Conservation (phyloP, 23 red algal species). For the Gracilaria gracilis region DNA sequence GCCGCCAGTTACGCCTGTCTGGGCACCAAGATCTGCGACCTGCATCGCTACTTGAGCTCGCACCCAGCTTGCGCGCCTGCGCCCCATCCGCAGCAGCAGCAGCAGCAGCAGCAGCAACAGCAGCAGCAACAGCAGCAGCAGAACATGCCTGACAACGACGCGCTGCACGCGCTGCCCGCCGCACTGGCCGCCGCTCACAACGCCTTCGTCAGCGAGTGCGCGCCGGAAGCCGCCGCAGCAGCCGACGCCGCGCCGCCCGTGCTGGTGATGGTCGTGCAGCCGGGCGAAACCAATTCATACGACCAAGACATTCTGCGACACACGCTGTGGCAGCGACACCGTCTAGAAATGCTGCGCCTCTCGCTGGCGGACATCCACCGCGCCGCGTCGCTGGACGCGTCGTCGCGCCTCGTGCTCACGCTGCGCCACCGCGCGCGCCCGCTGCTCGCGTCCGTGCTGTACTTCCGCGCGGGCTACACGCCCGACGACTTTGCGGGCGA, state of each 20-base stretch:
- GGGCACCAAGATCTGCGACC: conserved; percentile 30
- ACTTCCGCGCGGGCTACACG: conserved; percentile 95
- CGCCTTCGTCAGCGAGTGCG: neutral
- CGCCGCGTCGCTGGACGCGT: conserved; percentile 8
- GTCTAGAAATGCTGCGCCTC: conserved; percentile 72
- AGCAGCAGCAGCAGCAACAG: too few relatives aligned
- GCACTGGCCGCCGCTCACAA: conserved; percentile 64
- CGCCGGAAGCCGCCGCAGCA: neutral
- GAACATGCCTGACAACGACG: conserved; percentile 36
- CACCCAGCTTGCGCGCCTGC: neutral
- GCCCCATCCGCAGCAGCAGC: too few relatives aligned
- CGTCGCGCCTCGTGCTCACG: neutral
- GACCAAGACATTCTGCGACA: conserved; percentile 84
- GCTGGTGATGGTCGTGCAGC: conserved; percentile 88
- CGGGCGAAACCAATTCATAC: conserved; percentile 83
- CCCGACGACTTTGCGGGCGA: conserved; percentile 88
- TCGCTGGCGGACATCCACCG: conserved; percentile 63
- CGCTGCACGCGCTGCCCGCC: conserved; percentile 22
- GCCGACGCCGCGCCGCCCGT: neutral
- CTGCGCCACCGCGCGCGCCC: neutral
- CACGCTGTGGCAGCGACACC: conserved; percentile 62
- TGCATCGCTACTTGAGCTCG: conserved; percentile 68
- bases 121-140: too few relatives aligned
- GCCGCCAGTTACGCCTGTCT: conserved; percentile 88
- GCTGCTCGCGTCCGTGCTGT: conserved; percentile 74